phyloP scores from a whole-genome alignment of 169 alveolate species.

The Plasmodium billcollinsi region DNA sequence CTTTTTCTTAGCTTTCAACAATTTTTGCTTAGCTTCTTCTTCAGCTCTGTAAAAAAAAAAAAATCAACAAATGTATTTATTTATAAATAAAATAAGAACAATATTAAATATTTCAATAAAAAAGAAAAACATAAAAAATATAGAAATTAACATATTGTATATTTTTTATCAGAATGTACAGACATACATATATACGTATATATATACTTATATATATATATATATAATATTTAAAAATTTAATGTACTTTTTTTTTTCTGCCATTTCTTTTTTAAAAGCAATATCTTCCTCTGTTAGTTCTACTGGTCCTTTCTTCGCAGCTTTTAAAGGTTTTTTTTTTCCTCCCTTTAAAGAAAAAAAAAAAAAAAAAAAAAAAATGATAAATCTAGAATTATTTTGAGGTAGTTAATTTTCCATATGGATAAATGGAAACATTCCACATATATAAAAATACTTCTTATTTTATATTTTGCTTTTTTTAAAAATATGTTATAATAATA shows the following conservation, averaged over 20 bases:
- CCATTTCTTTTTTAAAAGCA: constrained; percentile 73
- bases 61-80: not conserved
- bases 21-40: constrained; percentile 68
- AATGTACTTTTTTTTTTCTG: constrained; percentile 61
- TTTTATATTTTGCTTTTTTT: not conserved
- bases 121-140: too few relatives aligned
- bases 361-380: constrained; percentile 5
- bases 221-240: not conserved
- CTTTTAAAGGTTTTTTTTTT: constrained; percentile 62
- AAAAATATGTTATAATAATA: not conserved
- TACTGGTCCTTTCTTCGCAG: constrained; percentile 61
- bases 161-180: too few relatives aligned
- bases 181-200: not conserved
- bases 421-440: not conserved
- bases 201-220: not conserved
- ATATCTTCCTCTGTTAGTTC: constrained; percentile 71
- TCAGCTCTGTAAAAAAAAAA: constrained; percentile 30
- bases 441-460: not conserved
- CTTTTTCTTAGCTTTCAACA: constrained; percentile 63
- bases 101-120: too few relatives aligned
- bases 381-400: too few relatives aligned
- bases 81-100: too few relatives aligned
- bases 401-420: too few relatives aligned
- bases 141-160: too few relatives aligned
- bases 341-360: constrained; percentile 33